phyloP scores from a whole-genome alignment of 179 eudicot species.

The Amaranthus tricolor region DNA sequence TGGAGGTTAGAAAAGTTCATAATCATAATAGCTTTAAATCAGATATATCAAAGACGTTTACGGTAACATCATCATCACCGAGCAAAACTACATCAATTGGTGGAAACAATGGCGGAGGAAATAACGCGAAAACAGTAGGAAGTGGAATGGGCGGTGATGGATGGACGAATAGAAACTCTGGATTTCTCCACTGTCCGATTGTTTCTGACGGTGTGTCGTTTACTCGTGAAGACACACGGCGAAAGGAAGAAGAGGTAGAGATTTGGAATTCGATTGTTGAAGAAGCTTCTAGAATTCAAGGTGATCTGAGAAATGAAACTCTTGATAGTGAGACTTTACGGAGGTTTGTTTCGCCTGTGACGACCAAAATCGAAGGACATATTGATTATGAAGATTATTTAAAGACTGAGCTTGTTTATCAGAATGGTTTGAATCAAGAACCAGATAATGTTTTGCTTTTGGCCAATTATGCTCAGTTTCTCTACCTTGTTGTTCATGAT shows the following conservation, averaged over 20 bases:
- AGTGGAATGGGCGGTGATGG: constrained; percentile 80
- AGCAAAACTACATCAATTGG: constrained; percentile 55
- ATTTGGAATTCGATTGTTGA: constrained; percentile 61
- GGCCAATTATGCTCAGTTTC: constrained; percentile 86
- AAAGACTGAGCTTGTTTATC: constrained; percentile 57
- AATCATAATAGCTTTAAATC: constrained; percentile 19
- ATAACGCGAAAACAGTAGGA: constrained; percentile 36
- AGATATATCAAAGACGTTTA: constrained; percentile 44
- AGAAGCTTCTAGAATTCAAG: constrained; percentile 63
- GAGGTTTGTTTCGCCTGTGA: constrained; percentile 72
- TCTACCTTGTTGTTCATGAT: constrained; percentile 70
- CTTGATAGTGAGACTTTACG: constrained; percentile 51
- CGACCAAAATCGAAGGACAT: constrained; percentile 40
- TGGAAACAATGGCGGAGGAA: constrained; percentile 66
- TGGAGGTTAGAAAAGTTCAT: constrained; percentile 13
- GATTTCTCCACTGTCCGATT: constrained; percentile 29
- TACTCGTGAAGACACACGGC: constrained; percentile 41
- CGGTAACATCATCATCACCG: constrained; percentile 1
- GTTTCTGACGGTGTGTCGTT: constrained; percentile 35
- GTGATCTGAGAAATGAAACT: constrained; percentile 32
- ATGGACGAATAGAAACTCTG: constrained; percentile 26
- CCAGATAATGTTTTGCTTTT: constrained; percentile 67
- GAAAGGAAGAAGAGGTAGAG: constrained; percentile 40
- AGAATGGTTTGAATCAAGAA: constrained; percentile 51
- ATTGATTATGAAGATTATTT: constrained; percentile 39